Percentiles rank a stretch among this genome's conserved stretches.
Evolutionary conservation across 2,329 filamentous ascomycete genomes (phyloP).

Genomic region (Pyricularia grisea): DNA sequence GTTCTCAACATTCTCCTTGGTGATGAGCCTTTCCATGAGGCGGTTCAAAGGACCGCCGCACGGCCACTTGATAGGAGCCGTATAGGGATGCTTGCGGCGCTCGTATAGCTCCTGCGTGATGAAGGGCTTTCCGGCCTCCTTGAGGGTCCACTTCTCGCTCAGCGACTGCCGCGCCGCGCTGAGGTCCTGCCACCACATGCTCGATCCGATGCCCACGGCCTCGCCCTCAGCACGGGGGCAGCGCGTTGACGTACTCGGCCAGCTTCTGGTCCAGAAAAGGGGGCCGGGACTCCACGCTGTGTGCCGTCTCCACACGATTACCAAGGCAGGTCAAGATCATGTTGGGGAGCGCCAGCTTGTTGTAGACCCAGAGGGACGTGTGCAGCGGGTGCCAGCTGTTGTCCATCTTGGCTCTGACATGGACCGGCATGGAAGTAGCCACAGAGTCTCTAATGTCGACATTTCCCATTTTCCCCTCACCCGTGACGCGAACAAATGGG

Average conservation of each 20-base stretch:
- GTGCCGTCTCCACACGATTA: conserved; percentile 25
- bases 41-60: conserved; percentile 31
- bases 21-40: conserved; percentile 21
- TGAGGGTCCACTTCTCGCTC: conserved; percentile 40
- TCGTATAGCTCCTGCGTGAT: conserved; percentile 41
- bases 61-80: conserved; percentile 32
- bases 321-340: conserved; percentile 20
- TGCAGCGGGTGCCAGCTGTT: conserved; percentile 21
- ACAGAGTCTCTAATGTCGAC: neutral
- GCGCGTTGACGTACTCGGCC: conserved; percentile 19
- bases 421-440: neutral
- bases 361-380: conserved; percentile 17
- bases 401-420: conserved; percentile 11
- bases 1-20: conserved; percentile 23
- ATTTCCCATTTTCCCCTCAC: conserved; percentile 6
- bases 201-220: neutral
- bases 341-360: conserved; percentile 15
- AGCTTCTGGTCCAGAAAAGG: conserved; percentile 25
- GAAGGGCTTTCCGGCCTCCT: conserved; percentile 38
- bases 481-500: conserved; percentile 8
- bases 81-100: conserved; percentile 37
- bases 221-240: conserved; percentile 14
- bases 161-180: conserved; percentile 14
- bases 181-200: conserved; percentile 4
- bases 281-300: conserved; percentile 24